Base-by-base conservation (phyloP, 139 green algal species). In the Chlorella sp. region DNA sequence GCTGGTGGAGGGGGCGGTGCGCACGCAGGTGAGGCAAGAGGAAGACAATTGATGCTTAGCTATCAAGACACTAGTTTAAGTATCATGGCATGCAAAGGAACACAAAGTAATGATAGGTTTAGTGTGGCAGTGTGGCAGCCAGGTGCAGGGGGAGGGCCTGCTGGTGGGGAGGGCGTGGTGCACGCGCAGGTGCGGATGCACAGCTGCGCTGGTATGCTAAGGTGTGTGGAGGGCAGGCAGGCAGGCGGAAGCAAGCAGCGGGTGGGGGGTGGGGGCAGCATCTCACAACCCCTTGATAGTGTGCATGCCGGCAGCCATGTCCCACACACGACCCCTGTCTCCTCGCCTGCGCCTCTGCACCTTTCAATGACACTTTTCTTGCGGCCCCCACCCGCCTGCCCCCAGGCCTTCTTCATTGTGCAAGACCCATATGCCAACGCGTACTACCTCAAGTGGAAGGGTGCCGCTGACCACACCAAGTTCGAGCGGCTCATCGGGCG, bases 351-450 rank as follows among this genome's bases (percentile, higher is more conserved):
- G 5, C 24, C 24, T 2, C 21, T 14, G 22, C 64, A 7, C 21
- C 3, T 73, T 14, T 30, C 24, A 7, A 7, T 73, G 64, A 7
- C 64, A 78, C 71, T 37, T 57, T 5, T 57, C 7, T 57, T n/a
- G n/a, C 48, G 7, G 48, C 48, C 48, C 48, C 7, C 48, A 5
- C 48, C 30, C 40, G 75, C 69, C 69, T 79, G 75, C 75, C 75
- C 15, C 1, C 89, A 92, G 79, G 89, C 94, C 24, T 95, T 91
- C 88, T 96, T 93, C 82, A 95, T 96, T 73, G n/a, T 95, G 26
- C 91, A 94, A 66, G 94, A 96, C 73, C 92, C 94, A 0, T 96
- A 92, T 81, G 94, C 94, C n/a, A 96, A 96, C 66, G 83, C 91
- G 0, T 96, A 93, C 80, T 92, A 92, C 48, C 87, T 83, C 0